Evolutionary conservation across 2,329 filamentous ascomycete species (phyloP).

Genomic region (Diaporthe sp.): DNA sequence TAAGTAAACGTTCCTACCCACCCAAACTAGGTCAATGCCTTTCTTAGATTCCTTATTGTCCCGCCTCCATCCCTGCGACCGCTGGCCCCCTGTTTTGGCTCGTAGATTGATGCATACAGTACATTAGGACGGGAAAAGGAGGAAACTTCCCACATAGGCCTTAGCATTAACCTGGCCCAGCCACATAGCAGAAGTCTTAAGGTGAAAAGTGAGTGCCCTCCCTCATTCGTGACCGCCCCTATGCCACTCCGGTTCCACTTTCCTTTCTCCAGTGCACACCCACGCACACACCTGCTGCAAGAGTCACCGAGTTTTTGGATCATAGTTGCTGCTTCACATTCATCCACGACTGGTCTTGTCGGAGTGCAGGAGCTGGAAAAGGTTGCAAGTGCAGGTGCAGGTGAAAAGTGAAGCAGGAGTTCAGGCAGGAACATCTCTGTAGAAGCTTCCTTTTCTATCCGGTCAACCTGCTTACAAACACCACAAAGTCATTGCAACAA

Average conservation of each 20-base stretch:
- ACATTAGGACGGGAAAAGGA: conserved; percentile 21
- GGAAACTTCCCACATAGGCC: conserved; percentile 29
- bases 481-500: neutral
- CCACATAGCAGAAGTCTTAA: conserved; percentile 23
- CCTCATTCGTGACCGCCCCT: conserved; percentile 17
- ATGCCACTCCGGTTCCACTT: neutral
- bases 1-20: conserved; percentile 36
- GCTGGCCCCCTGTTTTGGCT: conserved; percentile 13
- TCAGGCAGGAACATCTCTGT: neutral
- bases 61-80: conserved; percentile 30
- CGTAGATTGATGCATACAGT: conserved; percentile 28
- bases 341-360: neutral
- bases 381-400: neutral
- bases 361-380: neutral
- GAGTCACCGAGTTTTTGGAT: neutral
- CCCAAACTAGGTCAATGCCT: conserved; percentile 21
- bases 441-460: neutral
- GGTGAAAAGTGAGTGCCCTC: conserved; percentile 20
- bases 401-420: neutral
- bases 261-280: conserved; percentile 5
- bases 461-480: conserved; percentile 2
- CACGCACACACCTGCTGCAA: neutral
- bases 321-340: neutral
- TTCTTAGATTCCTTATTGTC: conserved; percentile 21
- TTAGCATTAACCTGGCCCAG: conserved; percentile 28